phyloP scores from a whole-genome alignment of 2,329 filamentous ascomycete species.

The Pseudocercospora fuligena region DNA sequence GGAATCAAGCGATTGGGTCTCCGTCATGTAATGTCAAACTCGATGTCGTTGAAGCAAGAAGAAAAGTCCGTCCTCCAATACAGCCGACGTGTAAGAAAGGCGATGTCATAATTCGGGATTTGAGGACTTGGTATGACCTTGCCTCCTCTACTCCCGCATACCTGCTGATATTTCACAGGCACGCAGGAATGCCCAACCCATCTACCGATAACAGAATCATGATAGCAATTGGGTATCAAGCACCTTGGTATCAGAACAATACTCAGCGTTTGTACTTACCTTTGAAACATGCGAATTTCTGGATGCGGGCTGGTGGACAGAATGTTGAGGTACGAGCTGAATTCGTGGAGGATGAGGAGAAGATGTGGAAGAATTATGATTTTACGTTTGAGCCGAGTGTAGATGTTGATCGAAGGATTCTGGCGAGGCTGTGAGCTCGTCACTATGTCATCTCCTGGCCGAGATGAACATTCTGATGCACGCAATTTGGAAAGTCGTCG shows the following conservation, averaged over 20 bases:
- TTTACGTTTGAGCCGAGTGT: constrained; percentile 25
- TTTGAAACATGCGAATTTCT: constrained; percentile 24
- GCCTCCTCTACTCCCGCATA: not conserved
- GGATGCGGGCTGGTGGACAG: constrained; percentile 22
- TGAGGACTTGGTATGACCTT: constrained; percentile 58
- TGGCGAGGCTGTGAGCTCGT: constrained; percentile 6
- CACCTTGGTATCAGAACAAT: constrained; percentile 27
- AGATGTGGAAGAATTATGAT: constrained; percentile 27
- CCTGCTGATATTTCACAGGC: constrained; percentile 31
- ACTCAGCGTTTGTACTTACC: constrained; percentile 25
- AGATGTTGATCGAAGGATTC: constrained; percentile 4
- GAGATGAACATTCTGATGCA: no score
- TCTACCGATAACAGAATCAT: constrained; percentile 42
- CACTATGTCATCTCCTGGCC: no score
- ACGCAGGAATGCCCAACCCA: constrained; percentile 65
- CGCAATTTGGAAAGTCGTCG: no score
- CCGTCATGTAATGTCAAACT: constrained; percentile 55
- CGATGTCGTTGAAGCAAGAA: constrained; percentile 47
- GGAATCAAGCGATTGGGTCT: constrained; percentile 18
- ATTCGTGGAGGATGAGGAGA: constrained; percentile 17
- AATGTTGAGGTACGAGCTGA: constrained; percentile 22
- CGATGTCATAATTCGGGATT: constrained; percentile 61
- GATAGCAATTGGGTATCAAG: constrained; percentile 36
- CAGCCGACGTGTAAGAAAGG: constrained; percentile 61
- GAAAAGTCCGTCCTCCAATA: constrained; percentile 47